These are phyloP conservation scores for Volvox africanus DNA, from an alignment of 139 green algal species.

Conservation along the genomic window DNA sequence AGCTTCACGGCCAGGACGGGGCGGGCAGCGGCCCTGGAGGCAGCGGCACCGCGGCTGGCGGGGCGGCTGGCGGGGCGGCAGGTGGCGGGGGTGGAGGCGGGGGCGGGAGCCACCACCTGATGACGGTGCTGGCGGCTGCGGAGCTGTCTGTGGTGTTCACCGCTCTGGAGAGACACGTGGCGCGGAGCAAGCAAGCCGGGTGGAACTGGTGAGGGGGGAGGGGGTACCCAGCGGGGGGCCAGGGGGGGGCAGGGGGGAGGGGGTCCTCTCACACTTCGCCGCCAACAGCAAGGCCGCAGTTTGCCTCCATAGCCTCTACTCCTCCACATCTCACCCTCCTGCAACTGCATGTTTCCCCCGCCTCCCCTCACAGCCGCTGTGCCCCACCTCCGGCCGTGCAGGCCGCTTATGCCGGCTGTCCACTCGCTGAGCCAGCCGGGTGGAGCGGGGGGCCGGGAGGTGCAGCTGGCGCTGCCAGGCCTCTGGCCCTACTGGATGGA, in stretches of 20 bases:
- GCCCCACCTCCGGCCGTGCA: neutral
- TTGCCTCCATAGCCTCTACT: no score
- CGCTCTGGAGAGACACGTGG: constrained; percentile 20
- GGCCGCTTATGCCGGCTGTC: constrained; percentile 10
- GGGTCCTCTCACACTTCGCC: no score
- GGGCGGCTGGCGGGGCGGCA: no score
- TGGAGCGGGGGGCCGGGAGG: neutral
- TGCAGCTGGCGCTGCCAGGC: constrained; percentile 55
- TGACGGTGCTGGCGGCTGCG: constrained; percentile 16
- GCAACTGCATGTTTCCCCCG: no score
- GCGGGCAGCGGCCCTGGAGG: neutral
- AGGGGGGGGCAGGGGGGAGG: neutral
- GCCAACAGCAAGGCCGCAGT: no score
- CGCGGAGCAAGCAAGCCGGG: constrained; percentile 16
- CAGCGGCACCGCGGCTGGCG: no score
- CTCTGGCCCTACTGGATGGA: constrained; percentile 92
- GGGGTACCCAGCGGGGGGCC: neutral
- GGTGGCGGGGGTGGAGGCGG: no score
- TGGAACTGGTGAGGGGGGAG: constrained; percentile 40
- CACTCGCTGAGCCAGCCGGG: neutral
- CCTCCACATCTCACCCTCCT: no score
- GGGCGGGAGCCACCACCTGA: neutral
- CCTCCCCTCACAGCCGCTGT: neutral
- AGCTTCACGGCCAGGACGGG: neutral
- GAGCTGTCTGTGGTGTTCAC: constrained; percentile 5